Evolutionary conservation across 2,329 filamentous ascomycete species (phyloP), one percentile per base, ranked within the genome.

Genomic region (Rasamsonia emersonii): DNA sequence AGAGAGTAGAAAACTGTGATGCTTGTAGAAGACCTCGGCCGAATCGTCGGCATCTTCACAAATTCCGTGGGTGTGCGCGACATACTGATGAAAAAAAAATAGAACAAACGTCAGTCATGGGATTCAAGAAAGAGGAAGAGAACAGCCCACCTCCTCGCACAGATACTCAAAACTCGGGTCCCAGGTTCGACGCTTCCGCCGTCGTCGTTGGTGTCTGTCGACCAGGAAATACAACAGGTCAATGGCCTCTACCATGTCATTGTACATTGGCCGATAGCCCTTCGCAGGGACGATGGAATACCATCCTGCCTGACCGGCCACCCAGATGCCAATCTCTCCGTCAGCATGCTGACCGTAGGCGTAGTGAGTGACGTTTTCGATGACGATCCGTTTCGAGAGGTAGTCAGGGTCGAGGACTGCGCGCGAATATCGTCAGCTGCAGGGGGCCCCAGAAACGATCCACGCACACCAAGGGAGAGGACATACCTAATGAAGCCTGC

Each of bases 261-360:
- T 61, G 51, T 68, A 77, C 21, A 67, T 65, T 2, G 57, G 50
- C 38, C 64, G 55, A 49, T 77, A 80, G 2, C 61, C 59, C 40
- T 63, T 60, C 24, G 66, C 58, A 2, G 76, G 73, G 18, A 59
- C 58, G 28, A 80, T 64, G 32, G 67, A 65, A 47, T 73, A 79
- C 75, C 75, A 79, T 33, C 76, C 76, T 23, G 75, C 71, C 39
- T 66, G 60, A 19, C 76, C 75, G 29, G 71, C 67, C 13, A 75
- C 74, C 75, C 76, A 79, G 25, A 79, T 60, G 14, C 67, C 65
- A 27, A 73, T 60, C 23, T 66, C 66, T 9, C 70, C 71, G 49
- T 77, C 70, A 28, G 68, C 67, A 45, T 71, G 58, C 40, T 67
- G 63, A 11, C 64, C 65, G 43, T 67, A 68, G 28, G 63, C 63